These are phyloP conservation scores for Apiotrichum montevideense DNA, from an alignment of 1,284 basidiomycete species.

Conservation along the genomic window DNA sequence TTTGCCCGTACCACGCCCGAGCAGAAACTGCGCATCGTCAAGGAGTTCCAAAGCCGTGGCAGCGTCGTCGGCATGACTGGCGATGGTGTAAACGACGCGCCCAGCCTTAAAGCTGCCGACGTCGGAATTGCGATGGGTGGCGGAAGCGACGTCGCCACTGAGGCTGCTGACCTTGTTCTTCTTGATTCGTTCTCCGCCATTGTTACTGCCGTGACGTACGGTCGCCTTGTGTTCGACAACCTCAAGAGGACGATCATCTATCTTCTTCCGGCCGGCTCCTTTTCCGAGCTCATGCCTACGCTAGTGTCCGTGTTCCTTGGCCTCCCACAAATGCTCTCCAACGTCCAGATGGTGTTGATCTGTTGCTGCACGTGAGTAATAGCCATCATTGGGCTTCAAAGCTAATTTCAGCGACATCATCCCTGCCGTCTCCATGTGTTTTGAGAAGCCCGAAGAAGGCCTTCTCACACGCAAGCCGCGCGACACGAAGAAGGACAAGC, in stretches of 20 bases:
- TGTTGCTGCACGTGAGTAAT: conserved; percentile 7
- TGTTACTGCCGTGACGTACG: conserved; percentile 51
- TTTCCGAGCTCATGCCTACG: conserved; percentile 64
- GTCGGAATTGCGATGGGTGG: conserved; percentile 52
- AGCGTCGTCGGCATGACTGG: conserved; percentile 58
- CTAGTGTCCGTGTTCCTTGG: conserved; percentile 53
- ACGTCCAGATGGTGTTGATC: conserved; percentile 49
- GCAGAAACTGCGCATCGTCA: conserved; percentile 65
- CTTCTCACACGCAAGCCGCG: conserved; percentile 59
- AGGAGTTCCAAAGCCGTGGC: conserved; percentile 54
- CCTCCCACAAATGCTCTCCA: conserved; percentile 54
- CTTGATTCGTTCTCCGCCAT: conserved; percentile 47
- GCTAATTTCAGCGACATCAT: conserved; percentile 50
- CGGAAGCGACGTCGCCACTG: conserved; percentile 48
- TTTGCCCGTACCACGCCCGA: conserved; percentile 68
- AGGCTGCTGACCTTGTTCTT: conserved; percentile 46
- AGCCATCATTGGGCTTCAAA: neutral
- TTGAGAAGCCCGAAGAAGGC: conserved; percentile 56
- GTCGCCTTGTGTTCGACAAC: conserved; percentile 64
- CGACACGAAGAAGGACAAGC: conserved; percentile 53
- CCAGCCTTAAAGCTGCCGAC: conserved; percentile 52
- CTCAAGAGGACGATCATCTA: conserved; percentile 52
- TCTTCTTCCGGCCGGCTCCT: conserved; percentile 49
- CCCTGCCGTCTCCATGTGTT: conserved; percentile 55
- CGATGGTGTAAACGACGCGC: conserved; percentile 67